Evolutionary conservation across 495 filamentous ascomycete species (phyloP), one percentile per base, ranked within the genome.

Genomic region (Bacidia rubella): DNA sequence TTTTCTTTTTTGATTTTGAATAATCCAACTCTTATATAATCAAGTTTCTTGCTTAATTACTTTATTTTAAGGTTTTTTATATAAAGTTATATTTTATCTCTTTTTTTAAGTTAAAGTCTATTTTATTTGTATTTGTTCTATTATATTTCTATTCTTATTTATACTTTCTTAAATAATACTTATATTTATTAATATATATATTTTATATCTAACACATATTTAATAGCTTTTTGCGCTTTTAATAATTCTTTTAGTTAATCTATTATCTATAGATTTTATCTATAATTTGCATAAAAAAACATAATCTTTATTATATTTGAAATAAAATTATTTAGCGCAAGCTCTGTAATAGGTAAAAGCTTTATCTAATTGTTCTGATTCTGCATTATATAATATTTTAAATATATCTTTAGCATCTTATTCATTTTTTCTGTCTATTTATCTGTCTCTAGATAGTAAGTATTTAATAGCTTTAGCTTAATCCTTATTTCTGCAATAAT

Each of bases 41-140:
- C 22, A 45, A 51, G 29, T 51, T 51, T 51, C 19, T 51, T 51
- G 12, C 22, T 51, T 35, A 51, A 24, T 40, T 20, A 12, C 21
- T 51, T 51, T 38, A 41, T 51, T 41, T 51, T 51, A 51, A 51
- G 19, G 20, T 40, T 51, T 51, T 51, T 51, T 38, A 38, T 41
- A 38, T 51, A 51, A 51, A 51, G 20, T 35, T 51, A 51, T 35
- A 51, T 51, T 51, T 35, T 51, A 19, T 51, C 19, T 51, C 26
- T 54, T 48, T 38, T 46, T 49, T 59, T 24, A 23, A 48, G 24
- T 11, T 48, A n/a, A 25, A 25, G 19, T 23, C 25, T 25, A 23
- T 48, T 29, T 48, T 22, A 22, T 48, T 48, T 23, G 7, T 48
- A n/a, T 23, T 22, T 48, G 11, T 48, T 48, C 25, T 48, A 5